These are phyloP conservation scores for Colletotrichum karsti DNA, from an alignment of 2,329 filamentous ascomycete genomes.

Conservation along the genomic window DNA sequence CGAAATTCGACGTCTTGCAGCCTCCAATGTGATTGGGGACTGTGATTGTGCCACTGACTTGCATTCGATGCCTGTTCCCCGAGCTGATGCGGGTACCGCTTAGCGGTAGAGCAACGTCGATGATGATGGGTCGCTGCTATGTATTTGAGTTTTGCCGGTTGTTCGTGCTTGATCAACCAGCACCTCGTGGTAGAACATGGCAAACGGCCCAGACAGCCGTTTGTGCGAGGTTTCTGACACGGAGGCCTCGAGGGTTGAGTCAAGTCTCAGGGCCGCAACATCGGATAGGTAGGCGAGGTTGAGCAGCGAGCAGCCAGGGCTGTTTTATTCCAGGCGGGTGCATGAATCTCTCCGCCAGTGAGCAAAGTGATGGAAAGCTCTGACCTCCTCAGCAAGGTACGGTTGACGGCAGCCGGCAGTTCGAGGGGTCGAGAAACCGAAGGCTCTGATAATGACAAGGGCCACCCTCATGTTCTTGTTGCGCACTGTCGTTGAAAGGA, in stretches of 20 bases:
- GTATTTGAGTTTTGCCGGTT: constrained; percentile 1
- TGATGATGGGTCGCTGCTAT: neutral
- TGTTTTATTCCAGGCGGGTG: neutral
- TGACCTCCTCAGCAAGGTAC: constrained; percentile 7
- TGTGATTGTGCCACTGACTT: constrained; percentile 11
- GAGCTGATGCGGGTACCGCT: neutral
- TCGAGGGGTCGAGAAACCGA: constrained; percentile 17
- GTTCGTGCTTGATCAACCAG: constrained; percentile 8
- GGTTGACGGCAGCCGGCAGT: constrained; percentile 17
- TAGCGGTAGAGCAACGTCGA: neutral
- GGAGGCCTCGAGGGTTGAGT: neutral
- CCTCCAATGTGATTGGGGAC: neutral
- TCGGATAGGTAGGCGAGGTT: neutral
- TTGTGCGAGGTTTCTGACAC: neutral
- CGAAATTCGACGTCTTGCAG: constrained; percentile 8
- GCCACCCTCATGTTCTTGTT: neutral
- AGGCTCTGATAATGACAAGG: neutral
- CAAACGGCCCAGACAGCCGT: neutral
- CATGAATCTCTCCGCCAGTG: neutral
- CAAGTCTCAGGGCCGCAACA: neutral
- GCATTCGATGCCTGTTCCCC: neutral
- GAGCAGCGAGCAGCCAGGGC: neutral
- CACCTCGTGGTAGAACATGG: neutral
- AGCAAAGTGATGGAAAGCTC: neutral
- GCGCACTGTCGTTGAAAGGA: constrained; percentile 19